Percentiles rank a stretch among this genome's conserved stretches.
These are phyloP conservation scores for Gracilaria domingensis DNA, from an alignment of 23 red algal species.

Conservation along the genomic window DNA sequence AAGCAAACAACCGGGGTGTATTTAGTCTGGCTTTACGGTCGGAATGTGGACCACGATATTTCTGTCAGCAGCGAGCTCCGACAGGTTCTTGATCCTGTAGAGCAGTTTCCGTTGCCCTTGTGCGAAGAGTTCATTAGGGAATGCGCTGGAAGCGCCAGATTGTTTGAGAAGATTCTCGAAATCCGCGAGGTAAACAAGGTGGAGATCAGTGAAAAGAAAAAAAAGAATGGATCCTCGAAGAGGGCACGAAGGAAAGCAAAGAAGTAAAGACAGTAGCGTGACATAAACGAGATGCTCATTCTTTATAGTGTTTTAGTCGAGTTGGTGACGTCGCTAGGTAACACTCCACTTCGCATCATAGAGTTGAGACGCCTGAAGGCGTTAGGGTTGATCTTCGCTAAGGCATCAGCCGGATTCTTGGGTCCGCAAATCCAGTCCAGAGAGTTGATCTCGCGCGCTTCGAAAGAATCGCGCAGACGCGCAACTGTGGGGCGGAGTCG, in stretches of 20 bases:
- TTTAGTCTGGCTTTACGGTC: background rate
- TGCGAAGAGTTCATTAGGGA: background rate
- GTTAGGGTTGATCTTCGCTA: background rate
- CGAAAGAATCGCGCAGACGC: background rate
- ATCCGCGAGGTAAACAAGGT: too few relatives aligned
- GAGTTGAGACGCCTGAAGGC: background rate
- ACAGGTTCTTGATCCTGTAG: background rate
- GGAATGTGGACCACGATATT: background rate
- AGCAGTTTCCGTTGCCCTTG: background rate
- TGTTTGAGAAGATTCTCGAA: too few relatives aligned
- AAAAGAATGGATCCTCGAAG: too few relatives aligned
- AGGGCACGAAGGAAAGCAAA: too few relatives aligned
- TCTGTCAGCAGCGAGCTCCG: background rate
- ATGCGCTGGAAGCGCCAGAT: background rate
- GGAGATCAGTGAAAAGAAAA: too few relatives aligned
- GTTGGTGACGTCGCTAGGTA: too few relatives aligned
- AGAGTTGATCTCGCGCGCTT: background rate
- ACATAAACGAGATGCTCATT: too few relatives aligned
- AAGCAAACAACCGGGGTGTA: background rate
- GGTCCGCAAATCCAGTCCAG: background rate
- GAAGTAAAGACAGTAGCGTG: too few relatives aligned
- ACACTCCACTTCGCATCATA: too few relatives aligned
- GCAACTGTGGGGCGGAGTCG: too few relatives aligned
- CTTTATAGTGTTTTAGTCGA: too few relatives aligned
- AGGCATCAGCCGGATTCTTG: background rate